phyloP scores from a whole-genome alignment of 441 rosid species.

The Manihot esculenta region DNA sequence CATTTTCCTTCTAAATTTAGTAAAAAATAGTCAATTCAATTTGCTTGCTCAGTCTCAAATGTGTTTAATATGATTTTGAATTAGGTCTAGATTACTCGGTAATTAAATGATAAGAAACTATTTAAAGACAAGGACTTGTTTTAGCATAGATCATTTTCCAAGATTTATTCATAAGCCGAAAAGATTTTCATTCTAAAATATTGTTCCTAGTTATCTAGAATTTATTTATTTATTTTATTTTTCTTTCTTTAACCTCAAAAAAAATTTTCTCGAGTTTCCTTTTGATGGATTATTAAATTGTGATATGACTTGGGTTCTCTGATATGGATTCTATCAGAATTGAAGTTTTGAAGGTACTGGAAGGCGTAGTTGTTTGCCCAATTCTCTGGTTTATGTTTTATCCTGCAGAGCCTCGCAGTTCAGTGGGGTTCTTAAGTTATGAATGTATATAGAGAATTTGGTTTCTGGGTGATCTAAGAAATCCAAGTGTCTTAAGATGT shows the following conservation, averaged over 20 bases:
- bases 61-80: background rate
- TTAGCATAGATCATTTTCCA: background rate
- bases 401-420: conserved; percentile 18
- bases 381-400: background rate
- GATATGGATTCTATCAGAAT: conserved; percentile 25
- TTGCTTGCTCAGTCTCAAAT: background rate
- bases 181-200: background rate
- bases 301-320: conserved; percentile 20
- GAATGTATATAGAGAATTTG: conserved; percentile 28
- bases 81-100: background rate
- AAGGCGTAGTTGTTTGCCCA: background rate
- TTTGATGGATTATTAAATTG: conserved; percentile 18
- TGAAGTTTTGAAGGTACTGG: conserved; percentile 2
- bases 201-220: background rate
- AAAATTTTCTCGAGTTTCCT: background rate
- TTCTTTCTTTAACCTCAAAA: background rate
- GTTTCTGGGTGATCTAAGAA: conserved; percentile 28
- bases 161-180: too few relatives aligned
- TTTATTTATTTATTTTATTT: too few relatives aligned
- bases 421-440: conserved; percentile 30
- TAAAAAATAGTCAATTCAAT: background rate
- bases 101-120: background rate
- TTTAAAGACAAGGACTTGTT: background rate
- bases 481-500: conserved; percentile 43
- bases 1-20: background rate